A percentile compares a stretch with the other conserved stretches of the same genome.
Evolutionary conservation across 2,329 filamentous ascomycete species (phyloP).

Genomic region (Talaromyces rugulosus): DNA sequence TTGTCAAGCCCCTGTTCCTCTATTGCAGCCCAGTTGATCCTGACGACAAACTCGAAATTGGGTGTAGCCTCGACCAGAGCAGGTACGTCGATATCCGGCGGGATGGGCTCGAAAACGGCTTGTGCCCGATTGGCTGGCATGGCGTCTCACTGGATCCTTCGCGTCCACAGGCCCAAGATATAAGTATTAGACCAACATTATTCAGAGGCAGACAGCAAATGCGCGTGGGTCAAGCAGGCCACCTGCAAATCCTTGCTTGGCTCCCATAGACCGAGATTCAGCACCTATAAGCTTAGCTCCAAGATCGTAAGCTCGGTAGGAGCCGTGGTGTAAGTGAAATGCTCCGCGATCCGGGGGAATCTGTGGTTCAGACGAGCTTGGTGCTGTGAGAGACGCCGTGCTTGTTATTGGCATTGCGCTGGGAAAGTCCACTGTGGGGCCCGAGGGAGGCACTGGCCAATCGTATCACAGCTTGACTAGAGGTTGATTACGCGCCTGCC

Average conservation of each 20-base stretch:
- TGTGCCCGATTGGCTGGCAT: constrained; percentile 80
- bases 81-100: constrained; percentile 76
- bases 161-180: background rate
- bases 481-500: background rate
- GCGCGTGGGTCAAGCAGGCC: background rate
- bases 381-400: background rate
- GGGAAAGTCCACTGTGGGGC: background rate
- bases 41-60: constrained; percentile 83
- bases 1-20: constrained; percentile 69
- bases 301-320: background rate
- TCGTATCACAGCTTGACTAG: background rate
- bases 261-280: background rate
- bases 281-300: background rate
- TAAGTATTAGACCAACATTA: background rate
- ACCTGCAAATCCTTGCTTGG: background rate
- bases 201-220: background rate
- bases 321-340: background rate
- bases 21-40: constrained; percentile 75
- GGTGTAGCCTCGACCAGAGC: constrained; percentile 69
- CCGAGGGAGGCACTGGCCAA: background rate
- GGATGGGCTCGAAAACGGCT: constrained; percentile 86
- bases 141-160: constrained; percentile 3
- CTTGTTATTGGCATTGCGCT: too few species aligned
- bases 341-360: background rate
- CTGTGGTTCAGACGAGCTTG: background rate